phyloP scores from a whole-genome alignment of 1,139 yeast genomes.

The Candida tropicalis region DNA sequence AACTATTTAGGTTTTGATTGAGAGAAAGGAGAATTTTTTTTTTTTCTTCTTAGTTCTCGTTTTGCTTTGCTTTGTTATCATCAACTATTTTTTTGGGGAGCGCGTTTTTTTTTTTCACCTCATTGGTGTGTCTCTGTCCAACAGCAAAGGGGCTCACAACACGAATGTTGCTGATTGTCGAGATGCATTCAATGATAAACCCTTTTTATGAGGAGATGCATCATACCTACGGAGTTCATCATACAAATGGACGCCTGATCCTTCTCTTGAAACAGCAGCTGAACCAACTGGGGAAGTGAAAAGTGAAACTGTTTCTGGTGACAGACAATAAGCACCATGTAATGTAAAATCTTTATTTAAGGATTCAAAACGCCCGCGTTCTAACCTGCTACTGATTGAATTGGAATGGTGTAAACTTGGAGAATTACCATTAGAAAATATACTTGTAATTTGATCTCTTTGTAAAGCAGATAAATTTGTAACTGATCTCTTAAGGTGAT shows the following conservation, averaged over 20 bases:
- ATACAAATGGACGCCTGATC: slow-evolving; percentile 1
- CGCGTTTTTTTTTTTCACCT: no score
- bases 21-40: neutral
- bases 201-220: neutral
- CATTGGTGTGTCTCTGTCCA: no score
- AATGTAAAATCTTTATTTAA: slow-evolving; percentile 20
- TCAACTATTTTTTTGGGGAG: neutral
- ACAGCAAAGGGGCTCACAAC: neutral
- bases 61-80: neutral
- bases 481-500: neutral
- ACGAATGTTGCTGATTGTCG: slow-evolving; percentile 2
- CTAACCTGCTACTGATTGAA: slow-evolving; percentile 1
- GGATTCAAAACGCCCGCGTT: slow-evolving; percentile 13
- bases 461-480: slow-evolving; percentile 9
- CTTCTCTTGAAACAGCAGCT: slow-evolving; percentile 9
- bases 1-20: no score
- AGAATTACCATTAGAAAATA: neutral
- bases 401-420: slow-evolving; percentile 2
- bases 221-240: slow-evolving; percentile 3
- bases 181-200: slow-evolving; percentile 1
- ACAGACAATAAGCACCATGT: slow-evolving; percentile 32
- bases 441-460: slow-evolving; percentile 10
- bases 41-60: neutral
- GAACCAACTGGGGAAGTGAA: slow-evolving; percentile 29
- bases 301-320: slow-evolving; percentile 33